Conservation (phyloP, 2,329 filamentous ascomycete species). For the Scleromitrula shiraiana region DNA sequence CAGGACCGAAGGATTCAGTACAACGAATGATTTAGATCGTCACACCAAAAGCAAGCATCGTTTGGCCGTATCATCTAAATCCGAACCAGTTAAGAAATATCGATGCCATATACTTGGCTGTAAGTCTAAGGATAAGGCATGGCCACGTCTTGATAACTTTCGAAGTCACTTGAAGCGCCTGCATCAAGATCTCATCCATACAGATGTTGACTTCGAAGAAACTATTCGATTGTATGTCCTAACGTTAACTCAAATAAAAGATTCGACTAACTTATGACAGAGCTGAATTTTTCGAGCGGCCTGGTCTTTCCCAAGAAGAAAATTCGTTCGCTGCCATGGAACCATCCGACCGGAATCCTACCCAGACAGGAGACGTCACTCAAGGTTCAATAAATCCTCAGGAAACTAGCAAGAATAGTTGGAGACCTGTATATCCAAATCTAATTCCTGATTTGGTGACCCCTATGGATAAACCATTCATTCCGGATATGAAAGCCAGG, state of each 20-base stretch:
- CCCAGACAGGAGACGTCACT: neutral
- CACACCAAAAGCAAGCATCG: conserved; percentile 68
- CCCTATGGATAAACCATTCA: conserved; percentile 11
- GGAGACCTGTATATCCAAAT: conserved; percentile 17
- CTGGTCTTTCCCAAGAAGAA: conserved; percentile 9
- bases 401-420: conserved; percentile 8
- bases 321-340: conserved; percentile 8
- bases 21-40: conserved; percentile 71
- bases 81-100: conserved; percentile 43
- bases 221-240: conserved; percentile 38
- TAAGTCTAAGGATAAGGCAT: conserved; percentile 55
- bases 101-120: conserved; percentile 53
- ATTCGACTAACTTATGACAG: neutral
- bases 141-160: conserved; percentile 83
- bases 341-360: conserved; percentile 3
- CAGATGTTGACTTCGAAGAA: conserved; percentile 34
- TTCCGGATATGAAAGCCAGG: conserved; percentile 6
- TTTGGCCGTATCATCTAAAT: conserved; percentile 35
- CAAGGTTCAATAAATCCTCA: neutral
- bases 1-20: conserved; percentile 63
- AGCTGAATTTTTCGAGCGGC: conserved; percentile 17
- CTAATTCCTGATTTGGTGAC: conserved; percentile 15
- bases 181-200: conserved; percentile 38
- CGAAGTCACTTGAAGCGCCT: conserved; percentile 66
- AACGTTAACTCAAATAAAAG: conserved; percentile 2